These are phyloP conservation scores for Boletus insuetus DNA, from an alignment of 768 basidiomycete species.

Conservation along the genomic window DNA sequence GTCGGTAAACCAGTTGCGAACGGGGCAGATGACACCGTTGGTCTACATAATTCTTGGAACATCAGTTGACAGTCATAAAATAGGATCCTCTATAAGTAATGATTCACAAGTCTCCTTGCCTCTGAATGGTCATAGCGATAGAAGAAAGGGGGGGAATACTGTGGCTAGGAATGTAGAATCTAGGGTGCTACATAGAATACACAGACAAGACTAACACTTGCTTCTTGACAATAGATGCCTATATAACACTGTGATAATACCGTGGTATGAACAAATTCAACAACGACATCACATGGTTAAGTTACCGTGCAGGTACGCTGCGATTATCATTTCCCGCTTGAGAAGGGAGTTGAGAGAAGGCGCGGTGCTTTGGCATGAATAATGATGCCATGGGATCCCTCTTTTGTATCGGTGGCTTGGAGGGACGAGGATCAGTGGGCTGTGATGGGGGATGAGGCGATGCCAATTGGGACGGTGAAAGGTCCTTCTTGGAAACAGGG, in stretches of 20 bases:
- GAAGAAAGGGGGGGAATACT: not conserved
- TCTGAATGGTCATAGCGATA: slow-evolving; percentile 10
- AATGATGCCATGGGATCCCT: slow-evolving; percentile 59
- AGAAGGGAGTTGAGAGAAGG: slow-evolving; percentile 52
- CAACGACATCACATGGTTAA: not conserved
- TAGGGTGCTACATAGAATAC: slow-evolving; percentile 16
- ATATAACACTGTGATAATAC: not conserved
- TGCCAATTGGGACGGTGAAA: slow-evolving; percentile 27
- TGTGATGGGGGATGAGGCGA: slow-evolving; percentile 15
- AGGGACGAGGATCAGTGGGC: slow-evolving; percentile 29
- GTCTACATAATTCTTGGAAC: slow-evolving; percentile 73
- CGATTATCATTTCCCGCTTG: slow-evolving; percentile 24
- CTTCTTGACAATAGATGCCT: slow-evolving; percentile 6
- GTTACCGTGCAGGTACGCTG: slow-evolving; percentile 22
- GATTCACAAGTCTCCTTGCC: not conserved
- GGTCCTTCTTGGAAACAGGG: slow-evolving; percentile 11
- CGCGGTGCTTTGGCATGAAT: slow-evolving; percentile 77
- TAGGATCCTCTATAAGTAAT: slow-evolving; percentile 2
- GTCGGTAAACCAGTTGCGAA: slow-evolving; percentile 42
- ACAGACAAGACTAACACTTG: slow-evolving; percentile 3
- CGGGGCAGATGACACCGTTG: slow-evolving; percentile 73
- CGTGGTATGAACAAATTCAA: not conserved
- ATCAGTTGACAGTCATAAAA: slow-evolving; percentile 24
- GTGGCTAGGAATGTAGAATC: slow-evolving; percentile 9
- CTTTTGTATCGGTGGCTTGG: slow-evolving; percentile 44